phyloP scores from a whole-genome alignment of 1,139 yeast genomes.

The Yarrowia galli region DNA sequence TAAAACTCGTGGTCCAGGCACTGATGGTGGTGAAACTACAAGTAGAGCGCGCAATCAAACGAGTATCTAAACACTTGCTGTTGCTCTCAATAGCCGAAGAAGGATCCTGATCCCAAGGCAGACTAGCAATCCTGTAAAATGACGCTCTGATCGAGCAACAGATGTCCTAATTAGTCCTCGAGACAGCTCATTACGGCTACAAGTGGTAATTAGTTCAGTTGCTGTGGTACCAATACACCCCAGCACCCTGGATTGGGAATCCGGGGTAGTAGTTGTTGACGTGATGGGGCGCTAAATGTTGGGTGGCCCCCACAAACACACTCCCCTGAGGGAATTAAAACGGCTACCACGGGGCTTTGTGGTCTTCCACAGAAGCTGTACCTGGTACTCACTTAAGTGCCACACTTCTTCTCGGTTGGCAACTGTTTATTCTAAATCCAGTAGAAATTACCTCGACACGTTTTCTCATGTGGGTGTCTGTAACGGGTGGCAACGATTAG shows the following conservation, averaged over 20 bases:
- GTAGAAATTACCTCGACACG: constrained; percentile 9
- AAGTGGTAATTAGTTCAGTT: background rate
- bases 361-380: too few relatives aligned
- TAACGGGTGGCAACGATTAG: too few relatives aligned
- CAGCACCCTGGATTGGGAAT: background rate
- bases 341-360: too few relatives aligned
- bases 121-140: background rate
- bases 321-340: background rate
- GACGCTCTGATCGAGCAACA: background rate
- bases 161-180: background rate
- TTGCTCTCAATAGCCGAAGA: background rate
- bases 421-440: background rate
- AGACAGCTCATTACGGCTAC: too few relatives aligned
- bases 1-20: background rate
- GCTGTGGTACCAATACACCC: background rate
- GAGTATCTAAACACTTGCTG: background rate
- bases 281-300: background rate
- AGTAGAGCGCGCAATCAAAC: too few relatives aligned
- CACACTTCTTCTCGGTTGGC: background rate
- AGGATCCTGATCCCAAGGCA: too few relatives aligned
- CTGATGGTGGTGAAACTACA: background rate
- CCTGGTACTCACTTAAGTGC: too few relatives aligned
- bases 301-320: background rate
- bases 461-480: background rate
- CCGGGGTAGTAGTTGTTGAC: background rate